A percentile compares a stretch with the other conserved stretches of the same genome.
phyloP scores from a whole-genome alignment of 805 yeast genomes.

The Torulaspora franciscae region DNA sequence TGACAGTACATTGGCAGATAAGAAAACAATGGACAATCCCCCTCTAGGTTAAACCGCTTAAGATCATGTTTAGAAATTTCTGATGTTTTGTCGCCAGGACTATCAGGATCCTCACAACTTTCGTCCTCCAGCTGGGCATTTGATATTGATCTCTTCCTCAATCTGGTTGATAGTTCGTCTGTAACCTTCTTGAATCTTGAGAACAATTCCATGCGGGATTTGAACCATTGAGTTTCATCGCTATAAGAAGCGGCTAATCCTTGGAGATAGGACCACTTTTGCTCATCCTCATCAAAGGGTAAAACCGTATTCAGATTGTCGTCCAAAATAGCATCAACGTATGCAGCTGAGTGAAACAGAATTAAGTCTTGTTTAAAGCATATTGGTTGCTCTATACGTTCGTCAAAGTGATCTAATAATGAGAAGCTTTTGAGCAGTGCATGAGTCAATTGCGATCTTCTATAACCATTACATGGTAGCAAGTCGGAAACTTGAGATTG shows the following conservation, averaged over 20 bases:
- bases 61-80: slow-evolving; percentile 16
- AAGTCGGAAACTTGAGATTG: slow-evolving; percentile 33
- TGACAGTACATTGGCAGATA: slow-evolving; percentile 46
- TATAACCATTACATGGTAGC: slow-evolving; percentile 31
- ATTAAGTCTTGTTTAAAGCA: slow-evolving; percentile 37
- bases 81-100: no score
- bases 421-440: slow-evolving; percentile 24
- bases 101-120: slow-evolving; percentile 6
- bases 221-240: slow-evolving; percentile 1
- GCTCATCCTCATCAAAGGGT: slow-evolving; percentile 18
- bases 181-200: slow-evolving; percentile 9
- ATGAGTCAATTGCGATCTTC: slow-evolving; percentile 26
- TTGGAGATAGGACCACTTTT: slow-evolving; percentile 16
- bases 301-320: slow-evolving; percentile 17
- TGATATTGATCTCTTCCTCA: slow-evolving; percentile 9
- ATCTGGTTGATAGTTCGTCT: background rate
- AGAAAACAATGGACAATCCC: slow-evolving; percentile 64
- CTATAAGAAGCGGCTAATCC: slow-evolving; percentile 14
- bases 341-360: slow-evolving; percentile 47
- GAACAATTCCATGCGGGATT: slow-evolving; percentile 14
- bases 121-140: slow-evolving; percentile 6
- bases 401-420: slow-evolving; percentile 25
- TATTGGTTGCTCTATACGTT: slow-evolving; percentile 16
- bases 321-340: slow-evolving; percentile 39
- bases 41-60: slow-evolving; percentile 44